Percentiles rank a stretch among this genome's conserved stretches.
Evolutionary conservation across 2,329 filamentous ascomycete genomes (phyloP).

Genomic region (Nannizziopsis barbatae): DNA sequence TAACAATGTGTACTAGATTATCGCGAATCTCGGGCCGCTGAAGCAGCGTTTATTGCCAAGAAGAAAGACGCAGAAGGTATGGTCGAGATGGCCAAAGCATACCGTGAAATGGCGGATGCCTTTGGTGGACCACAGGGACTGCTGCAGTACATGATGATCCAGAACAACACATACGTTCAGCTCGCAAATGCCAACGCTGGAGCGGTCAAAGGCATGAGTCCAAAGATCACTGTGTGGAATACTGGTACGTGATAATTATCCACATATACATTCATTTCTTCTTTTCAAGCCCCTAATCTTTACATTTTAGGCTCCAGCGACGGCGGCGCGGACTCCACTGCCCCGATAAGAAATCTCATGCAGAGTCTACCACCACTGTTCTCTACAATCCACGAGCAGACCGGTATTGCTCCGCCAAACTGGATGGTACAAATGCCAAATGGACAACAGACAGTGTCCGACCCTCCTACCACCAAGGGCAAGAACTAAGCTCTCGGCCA

Average conservation of each 20-base stretch:
- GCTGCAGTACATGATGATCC: slow-evolving; percentile 78
- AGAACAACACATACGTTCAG: slow-evolving; percentile 65
- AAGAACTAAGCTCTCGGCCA: not conserved
- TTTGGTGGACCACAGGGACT: slow-evolving; percentile 69
- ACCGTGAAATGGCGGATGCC: slow-evolving; percentile 57
- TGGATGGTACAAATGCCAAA: slow-evolving; percentile 53
- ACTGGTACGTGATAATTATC: slow-evolving; percentile 43
- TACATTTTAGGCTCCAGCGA: slow-evolving; percentile 29
- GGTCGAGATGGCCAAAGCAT: slow-evolving; percentile 67
- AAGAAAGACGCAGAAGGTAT: slow-evolving; percentile 69
- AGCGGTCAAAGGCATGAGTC: slow-evolving; percentile 65
- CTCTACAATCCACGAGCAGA: slow-evolving; percentile 79
- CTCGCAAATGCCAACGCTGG: slow-evolving; percentile 67
- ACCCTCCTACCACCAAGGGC: not conserved
- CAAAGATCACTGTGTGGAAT: slow-evolving; percentile 88
- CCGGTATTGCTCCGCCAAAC: slow-evolving; percentile 64
- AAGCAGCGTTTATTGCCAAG: slow-evolving; percentile 49
- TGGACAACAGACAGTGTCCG: slow-evolving; percentile 13
- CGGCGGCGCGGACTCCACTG: slow-evolving; percentile 43
- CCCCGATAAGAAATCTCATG: slow-evolving; percentile 67
- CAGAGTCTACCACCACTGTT: slow-evolving; percentile 74
- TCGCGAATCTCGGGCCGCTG: slow-evolving; percentile 25
- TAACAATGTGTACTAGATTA: slow-evolving; percentile 18
- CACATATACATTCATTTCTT: not conserved
- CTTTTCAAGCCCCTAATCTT: not conserved